phyloP scores from a whole-genome alignment of 768 basidiomycete species.

The Collybia sordida region DNA sequence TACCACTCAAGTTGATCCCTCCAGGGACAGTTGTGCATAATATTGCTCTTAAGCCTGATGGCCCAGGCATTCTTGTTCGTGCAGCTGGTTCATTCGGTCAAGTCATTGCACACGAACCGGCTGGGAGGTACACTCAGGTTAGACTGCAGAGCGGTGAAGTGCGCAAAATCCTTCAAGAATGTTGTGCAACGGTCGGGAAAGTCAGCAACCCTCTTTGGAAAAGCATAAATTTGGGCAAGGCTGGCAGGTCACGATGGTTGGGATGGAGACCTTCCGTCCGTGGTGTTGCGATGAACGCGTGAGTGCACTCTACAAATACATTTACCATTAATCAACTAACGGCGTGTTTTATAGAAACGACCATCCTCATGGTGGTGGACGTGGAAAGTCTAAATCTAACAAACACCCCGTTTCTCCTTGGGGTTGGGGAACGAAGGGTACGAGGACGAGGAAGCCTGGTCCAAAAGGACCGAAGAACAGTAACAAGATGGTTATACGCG shows the following conservation, averaged over 20 bases:
- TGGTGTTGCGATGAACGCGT: conserved; percentile 98
- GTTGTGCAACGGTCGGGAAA: conserved; percentile 86
- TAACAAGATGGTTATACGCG: conserved; percentile 80
- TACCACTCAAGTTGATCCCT: conserved; percentile 89
- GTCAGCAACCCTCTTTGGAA: conserved; percentile 94
- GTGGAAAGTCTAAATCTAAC: conserved; percentile 96
- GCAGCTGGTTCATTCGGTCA: conserved; percentile 87
- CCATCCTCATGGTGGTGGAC: conserved; percentile 96
- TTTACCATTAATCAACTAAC: conserved; percentile 2
- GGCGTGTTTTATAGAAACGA: conserved; percentile 52
- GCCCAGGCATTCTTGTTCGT: conserved; percentile 81
- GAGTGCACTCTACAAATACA: conserved; percentile 27
- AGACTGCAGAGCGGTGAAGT: conserved; percentile 92
- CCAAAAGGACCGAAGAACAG: conserved; percentile 88
- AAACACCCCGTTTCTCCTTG: conserved; percentile 90
- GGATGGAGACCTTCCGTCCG: conserved; percentile 83
- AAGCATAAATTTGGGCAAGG: conserved; percentile 83
- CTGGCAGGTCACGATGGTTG: conserved; percentile 85
- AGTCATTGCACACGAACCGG: conserved; percentile 75
- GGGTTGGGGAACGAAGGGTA: conserved; percentile 93
- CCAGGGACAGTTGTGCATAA: conserved; percentile 90
- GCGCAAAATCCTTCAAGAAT: conserved; percentile 76
- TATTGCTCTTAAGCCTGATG: conserved; percentile 72
- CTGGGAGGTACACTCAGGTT: conserved; percentile 75
- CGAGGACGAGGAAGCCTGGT: conserved; percentile 89